A percentile compares a stretch with the other conserved stretches of the same genome.
phyloP scores from a whole-genome alignment of 108 stramenopile genomes.

The Pseudonitzschia delicatissima region DNA sequence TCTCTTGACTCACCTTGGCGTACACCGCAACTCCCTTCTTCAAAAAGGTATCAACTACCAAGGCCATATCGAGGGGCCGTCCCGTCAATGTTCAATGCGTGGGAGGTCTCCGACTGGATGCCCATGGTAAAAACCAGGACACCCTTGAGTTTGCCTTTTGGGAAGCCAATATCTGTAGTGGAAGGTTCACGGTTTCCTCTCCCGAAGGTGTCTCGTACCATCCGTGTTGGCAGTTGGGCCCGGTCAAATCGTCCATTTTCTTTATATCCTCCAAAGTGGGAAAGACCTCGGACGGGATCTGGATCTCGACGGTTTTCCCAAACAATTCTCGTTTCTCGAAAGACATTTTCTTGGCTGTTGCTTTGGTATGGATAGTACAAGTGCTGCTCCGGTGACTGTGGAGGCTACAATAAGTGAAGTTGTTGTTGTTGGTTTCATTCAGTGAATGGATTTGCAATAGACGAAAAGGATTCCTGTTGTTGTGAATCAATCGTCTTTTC shows the following conservation, averaged over 20 bases:
- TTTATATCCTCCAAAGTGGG: conserved; percentile 34
- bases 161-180: conserved; percentile 8
- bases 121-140: conserved; percentile 47
- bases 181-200: background rate
- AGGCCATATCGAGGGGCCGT: conserved; percentile 10
- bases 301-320: background rate
- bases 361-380: no score
- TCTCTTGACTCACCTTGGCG: background rate
- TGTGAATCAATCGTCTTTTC: background rate
- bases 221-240: conserved; percentile 37
- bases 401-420: no score
- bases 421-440: background rate
- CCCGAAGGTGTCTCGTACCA: conserved; percentile 21
- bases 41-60: conserved; percentile 14
- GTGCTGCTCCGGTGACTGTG: no score
- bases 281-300: conserved; percentile 27
- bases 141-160: conserved; percentile 35
- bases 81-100: conserved; percentile 6
- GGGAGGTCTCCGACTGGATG: conserved; percentile 20
- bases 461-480: background rate
- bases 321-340: conserved; percentile 18
- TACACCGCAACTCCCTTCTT: conserved; percentile 26
- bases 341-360: background rate
- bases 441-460: background rate
- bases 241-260: conserved; percentile 15